phyloP scores from a whole-genome alignment of 768 basidiomycete genomes.

The Dictyophora rubrovolvata region DNA sequence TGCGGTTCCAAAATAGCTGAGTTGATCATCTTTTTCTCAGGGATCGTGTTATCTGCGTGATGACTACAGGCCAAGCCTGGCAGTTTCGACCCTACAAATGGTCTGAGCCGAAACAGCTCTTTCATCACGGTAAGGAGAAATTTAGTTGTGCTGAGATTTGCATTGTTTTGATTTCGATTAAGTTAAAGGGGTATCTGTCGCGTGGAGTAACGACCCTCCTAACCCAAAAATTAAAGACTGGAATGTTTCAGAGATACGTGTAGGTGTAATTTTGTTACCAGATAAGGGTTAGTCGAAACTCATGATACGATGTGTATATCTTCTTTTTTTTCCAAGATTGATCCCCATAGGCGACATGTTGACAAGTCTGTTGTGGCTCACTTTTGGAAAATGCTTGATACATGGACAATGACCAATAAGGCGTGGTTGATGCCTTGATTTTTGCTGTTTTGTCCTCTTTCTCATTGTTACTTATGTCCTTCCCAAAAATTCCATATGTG shows the following conservation, averaged over 20 bases:
- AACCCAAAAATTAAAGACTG: conserved; percentile 88
- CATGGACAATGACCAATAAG: conserved; percentile 74
- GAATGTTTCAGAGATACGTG: conserved; percentile 95
- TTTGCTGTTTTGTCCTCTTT: neutral
- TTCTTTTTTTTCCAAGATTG: conserved; percentile 48
- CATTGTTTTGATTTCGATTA: neutral
- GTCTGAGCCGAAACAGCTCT: conserved; percentile 84
- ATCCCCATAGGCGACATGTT: conserved; percentile 78
- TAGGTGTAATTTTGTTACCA: conserved; percentile 21
- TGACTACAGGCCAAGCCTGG: conserved; percentile 98
- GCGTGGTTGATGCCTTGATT: conserved; percentile 48
- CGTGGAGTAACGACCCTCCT: conserved; percentile 88
- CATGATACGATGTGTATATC: neutral
- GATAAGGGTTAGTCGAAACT: neutral
- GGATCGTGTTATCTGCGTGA: conserved; percentile 92
- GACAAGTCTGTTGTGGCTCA: conserved; percentile 93
- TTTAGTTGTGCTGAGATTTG: neutral
- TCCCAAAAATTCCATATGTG: neutral
- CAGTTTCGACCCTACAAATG: conserved; percentile 97
- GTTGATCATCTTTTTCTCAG: conserved; percentile 14
- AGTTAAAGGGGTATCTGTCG: conserved; percentile 95
- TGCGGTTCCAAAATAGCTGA: neutral
- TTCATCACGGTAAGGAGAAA: conserved; percentile 70
- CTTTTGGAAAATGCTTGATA: conserved; percentile 90
- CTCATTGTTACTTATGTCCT: neutral